phyloP scores from a whole-genome alignment of 305 asterid genomes.

The Solanum aculeatissimum region DNA sequence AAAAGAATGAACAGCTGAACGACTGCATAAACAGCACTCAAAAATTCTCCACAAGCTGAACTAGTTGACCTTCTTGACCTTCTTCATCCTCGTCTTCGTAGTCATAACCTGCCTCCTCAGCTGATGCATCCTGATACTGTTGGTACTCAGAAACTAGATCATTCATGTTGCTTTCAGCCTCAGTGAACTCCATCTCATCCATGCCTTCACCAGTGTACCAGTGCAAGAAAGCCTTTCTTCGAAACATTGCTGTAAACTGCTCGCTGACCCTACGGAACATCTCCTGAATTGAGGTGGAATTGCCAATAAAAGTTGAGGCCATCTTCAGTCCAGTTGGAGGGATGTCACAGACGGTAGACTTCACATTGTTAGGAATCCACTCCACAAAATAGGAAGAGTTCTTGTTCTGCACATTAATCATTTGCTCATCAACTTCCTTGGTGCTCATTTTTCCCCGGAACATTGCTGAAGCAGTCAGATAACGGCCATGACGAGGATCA shows the following conservation, averaged over 20 bases:
- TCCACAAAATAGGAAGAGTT: slow-evolving; percentile 47
- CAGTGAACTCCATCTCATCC: slow-evolving; percentile 63
- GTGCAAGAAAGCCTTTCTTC: slow-evolving; percentile 58
- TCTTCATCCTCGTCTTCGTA: slow-evolving; percentile 33
- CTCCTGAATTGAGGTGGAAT: slow-evolving; percentile 51
- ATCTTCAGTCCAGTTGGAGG: slow-evolving; percentile 53
- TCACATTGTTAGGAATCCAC: slow-evolving; percentile 58
- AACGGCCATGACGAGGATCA: slow-evolving; percentile 43
- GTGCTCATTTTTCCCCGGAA: slow-evolving; percentile 48
- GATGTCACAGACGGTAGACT: slow-evolving; percentile 51
- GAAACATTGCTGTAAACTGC: slow-evolving; percentile 62
- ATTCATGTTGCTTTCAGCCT: slow-evolving; percentile 57
- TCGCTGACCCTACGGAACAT: slow-evolving; percentile 50
- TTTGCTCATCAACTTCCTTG: slow-evolving; percentile 41
- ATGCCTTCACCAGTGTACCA: slow-evolving; percentile 68
- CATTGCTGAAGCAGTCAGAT: slow-evolving; percentile 34
- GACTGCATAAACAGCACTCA: background rate
- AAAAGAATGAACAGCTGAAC: background rate
- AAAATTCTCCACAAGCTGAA: background rate
- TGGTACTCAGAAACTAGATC: slow-evolving; percentile 57
- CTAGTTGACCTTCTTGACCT: background rate
- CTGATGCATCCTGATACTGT: slow-evolving; percentile 54
- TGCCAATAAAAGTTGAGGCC: slow-evolving; percentile 59
- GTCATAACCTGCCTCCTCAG: slow-evolving; percentile 41
- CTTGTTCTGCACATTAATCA: slow-evolving; percentile 42